Conservation (phyloP, 176 grass and related monocot genomes). For the Bromus sterilis region DNA sequence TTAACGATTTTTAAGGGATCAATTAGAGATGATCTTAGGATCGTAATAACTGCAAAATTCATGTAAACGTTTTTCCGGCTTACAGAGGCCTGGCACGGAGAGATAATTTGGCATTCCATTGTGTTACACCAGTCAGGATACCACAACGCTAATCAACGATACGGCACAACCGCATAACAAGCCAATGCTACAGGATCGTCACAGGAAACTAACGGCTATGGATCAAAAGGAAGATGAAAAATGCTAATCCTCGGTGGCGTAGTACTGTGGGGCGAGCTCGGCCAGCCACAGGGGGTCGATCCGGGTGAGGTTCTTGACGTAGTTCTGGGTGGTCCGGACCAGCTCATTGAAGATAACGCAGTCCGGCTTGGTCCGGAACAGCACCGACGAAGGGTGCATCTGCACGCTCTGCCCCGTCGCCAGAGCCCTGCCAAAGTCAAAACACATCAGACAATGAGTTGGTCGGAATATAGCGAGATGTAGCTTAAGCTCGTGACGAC, state of each 20-base stretch:
- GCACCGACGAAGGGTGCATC: conserved; percentile 86
- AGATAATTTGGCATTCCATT: too few species aligned
- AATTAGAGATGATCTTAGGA: too few species aligned
- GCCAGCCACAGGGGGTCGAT: conserved; percentile 85
- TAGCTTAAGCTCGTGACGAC: neutral
- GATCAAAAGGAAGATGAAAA: neutral
- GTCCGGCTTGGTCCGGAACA: conserved; percentile 64
- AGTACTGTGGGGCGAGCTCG: conserved; percentile 81
- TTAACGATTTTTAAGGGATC: too few species aligned
- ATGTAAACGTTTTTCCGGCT: too few species aligned
- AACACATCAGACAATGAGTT: neutral
- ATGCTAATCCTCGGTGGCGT: conserved; percentile 43
- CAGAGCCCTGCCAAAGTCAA: conserved; percentile 44
- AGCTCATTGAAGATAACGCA: conserved; percentile 84
- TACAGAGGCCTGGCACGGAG: too few species aligned
- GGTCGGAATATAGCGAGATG: neutral
- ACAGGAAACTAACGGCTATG: neutral
- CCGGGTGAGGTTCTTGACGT: conserved; percentile 64
- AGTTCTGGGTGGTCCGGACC: conserved; percentile 64
- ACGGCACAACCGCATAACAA: too few species aligned
- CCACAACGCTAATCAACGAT: too few species aligned
- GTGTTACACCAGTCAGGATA: too few species aligned
- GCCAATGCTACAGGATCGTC: neutral
- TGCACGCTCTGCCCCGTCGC: conserved; percentile 60
- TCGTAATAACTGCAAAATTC: too few species aligned